Conservation (phyloP, 345 rosid genomes). For the Murraya koenigii region DNA sequence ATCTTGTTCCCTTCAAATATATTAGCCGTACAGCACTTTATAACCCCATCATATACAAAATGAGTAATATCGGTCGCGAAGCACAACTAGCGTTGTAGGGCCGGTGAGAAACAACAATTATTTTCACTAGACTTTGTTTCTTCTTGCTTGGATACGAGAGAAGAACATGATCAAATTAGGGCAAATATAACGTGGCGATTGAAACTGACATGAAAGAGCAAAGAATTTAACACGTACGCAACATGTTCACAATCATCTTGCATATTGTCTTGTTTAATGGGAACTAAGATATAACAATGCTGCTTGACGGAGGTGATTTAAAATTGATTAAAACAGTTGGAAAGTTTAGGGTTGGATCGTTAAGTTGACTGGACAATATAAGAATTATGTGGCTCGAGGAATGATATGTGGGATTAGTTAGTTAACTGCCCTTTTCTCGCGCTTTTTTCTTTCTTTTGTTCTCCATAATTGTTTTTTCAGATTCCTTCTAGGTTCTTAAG, state of each 20-base stretch:
- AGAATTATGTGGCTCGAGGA: conserved; percentile 71
- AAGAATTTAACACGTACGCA: conserved; percentile 30
- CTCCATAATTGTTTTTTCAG: neutral
- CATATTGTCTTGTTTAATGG: conserved; percentile 31
- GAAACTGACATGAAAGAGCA: conserved; percentile 17
- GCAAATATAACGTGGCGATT: neutral
- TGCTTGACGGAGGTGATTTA: conserved; percentile 24
- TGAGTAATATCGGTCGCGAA: conserved; percentile 16
- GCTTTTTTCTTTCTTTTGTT: neutral
- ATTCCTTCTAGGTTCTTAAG: conserved; percentile 14
- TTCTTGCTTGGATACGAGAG: conserved; percentile 21
- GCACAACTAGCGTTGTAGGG: conserved; percentile 52
- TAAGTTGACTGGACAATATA: conserved; percentile 34
- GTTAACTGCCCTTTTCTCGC: neutral
- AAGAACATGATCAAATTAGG: conserved; percentile 13
- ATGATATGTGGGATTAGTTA: conserved; percentile 30
- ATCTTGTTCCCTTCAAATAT: conserved; percentile 50
- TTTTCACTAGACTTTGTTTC: conserved; percentile 34
- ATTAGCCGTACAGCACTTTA: conserved; percentile 30
- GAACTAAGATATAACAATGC: conserved; percentile 21
- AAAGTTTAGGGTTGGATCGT: conserved; percentile 16
- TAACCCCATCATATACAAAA: conserved; percentile 20
- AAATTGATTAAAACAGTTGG: conserved; percentile 30
- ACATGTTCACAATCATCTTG: conserved; percentile 34
- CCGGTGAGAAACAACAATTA: conserved; percentile 34